A percentile compares a stretch with the other conserved stretches of the same genome.
These are phyloP conservation scores for Lipomyces oligophaga DNA, from an alignment of 805 yeast genomes.

Conservation along the genomic window DNA sequence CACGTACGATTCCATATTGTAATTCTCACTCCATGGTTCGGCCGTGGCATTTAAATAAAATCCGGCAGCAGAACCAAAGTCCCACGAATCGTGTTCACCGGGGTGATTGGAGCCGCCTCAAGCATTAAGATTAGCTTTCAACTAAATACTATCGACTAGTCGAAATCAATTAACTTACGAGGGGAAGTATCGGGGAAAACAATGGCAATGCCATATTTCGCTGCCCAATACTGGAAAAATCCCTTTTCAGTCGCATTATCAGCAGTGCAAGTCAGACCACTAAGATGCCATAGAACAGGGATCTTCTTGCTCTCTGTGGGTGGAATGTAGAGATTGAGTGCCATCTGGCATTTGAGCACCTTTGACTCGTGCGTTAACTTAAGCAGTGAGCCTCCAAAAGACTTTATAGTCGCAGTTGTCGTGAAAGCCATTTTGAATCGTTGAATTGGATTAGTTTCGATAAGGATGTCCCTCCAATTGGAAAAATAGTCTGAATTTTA, in stretches of 20 bases:
- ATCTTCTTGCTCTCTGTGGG: constrained; percentile 37
- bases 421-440: constrained; percentile 41
- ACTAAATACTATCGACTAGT: neutral
- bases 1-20: constrained; percentile 83
- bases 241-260: constrained; percentile 93
- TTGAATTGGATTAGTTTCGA: neutral
- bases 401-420: constrained; percentile 51
- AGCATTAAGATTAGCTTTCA: neutral
- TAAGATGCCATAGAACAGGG: constrained; percentile 75
- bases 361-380: constrained; percentile 73
- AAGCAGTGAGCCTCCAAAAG: constrained; percentile 70
- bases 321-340: constrained; percentile 80
- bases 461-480: neutral
- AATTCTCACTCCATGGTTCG: constrained; percentile 66
- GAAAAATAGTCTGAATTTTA: neutral
- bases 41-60: constrained; percentile 83
- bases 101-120: constrained; percentile 56
- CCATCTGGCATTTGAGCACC: constrained; percentile 67
- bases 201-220: constrained; percentile 76
- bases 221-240: constrained; percentile 74
- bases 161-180: constrained; percentile 39
- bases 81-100: constrained; percentile 83
- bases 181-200: constrained; percentile 98
- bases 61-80: constrained; percentile 94
- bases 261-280: constrained; percentile 92